Evolutionary conservation across 2,329 filamentous ascomycete species (phyloP), one percentile per base, ranked within the genome.

Genomic region (Moelleriella libera): DNA sequence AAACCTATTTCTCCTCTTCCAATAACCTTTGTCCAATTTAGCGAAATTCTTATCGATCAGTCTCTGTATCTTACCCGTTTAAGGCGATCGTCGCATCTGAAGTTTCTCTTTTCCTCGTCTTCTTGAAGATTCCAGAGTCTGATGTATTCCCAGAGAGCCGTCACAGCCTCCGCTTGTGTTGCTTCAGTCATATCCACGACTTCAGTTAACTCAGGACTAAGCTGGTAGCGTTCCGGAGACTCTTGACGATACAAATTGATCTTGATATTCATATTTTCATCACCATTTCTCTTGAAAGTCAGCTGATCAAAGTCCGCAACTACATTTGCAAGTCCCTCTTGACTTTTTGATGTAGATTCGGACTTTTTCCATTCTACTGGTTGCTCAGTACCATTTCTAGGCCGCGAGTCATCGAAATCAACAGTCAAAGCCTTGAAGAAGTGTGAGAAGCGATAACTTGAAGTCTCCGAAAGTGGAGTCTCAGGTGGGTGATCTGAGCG

Each of bases 71-170:
- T 59, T 68, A 94, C 88, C 64, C 78, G 79, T 67, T 78, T 83
- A 46, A 98, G 64, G 44, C 82, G 74, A 42, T 89, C 83, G 60
- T 98, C 90, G 60, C 92, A 97, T 40, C 86, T 83, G 56, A 98
- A 90, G 51, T 85, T 85, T 51, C 92, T 79, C 69, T 92, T 92
- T 62, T 98, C 92, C 50, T 97, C 90, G 53, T 95, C 89, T 61
- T 96, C 90, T 62, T 94, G 88, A 44, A 98, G 70, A 14, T 83
- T 82, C 71, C 86, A 85, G 21, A 85, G 74, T 55, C 87, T 83
- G 54, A 95, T 85, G 58, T 98, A 98, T 61, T 96, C 89, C 88
- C 89, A 98, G 32, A 98, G 76, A 11, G 85, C 89, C 73, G 94
- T 86, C 30, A 95, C 81, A 6, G 89, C 84, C 52, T 92, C 88